A percentile compares a stretch with the other conserved stretches of the same genome.
Conservation (phyloP, 2,329 filamentous ascomycete genomes). For the Pseudogymnoascus sp. region DNA sequence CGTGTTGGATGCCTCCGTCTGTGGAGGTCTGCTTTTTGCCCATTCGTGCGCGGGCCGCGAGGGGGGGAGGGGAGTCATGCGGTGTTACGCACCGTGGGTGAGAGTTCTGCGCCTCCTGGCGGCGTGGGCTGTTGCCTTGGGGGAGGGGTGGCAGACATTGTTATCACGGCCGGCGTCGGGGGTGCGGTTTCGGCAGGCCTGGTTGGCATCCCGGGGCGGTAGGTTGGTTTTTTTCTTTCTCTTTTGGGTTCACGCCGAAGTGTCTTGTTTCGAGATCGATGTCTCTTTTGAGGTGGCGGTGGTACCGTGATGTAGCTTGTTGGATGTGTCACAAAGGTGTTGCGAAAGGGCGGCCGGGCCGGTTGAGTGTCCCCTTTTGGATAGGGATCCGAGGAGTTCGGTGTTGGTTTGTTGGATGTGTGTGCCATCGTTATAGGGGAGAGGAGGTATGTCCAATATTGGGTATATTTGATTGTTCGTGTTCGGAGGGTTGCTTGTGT, state of each 20-base stretch:
- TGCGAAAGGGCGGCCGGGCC: not conserved
- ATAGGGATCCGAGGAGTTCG: not conserved
- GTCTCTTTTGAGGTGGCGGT: not conserved
- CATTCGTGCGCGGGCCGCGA: not conserved
- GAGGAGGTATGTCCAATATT: not conserved
- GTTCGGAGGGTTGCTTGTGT: not conserved
- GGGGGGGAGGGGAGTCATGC: not conserved
- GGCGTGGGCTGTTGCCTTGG: not conserved
- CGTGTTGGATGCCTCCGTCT: not conserved
- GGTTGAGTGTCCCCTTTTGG: not conserved
- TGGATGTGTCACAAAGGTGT: not conserved
- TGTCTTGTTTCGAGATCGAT: not conserved
- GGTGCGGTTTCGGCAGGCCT: not conserved
- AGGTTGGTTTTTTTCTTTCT: not conserved
- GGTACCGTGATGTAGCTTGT: slow-evolving; percentile 2
- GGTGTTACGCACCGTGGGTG: not conserved
- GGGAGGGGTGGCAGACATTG: not conserved
- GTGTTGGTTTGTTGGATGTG: not conserved
- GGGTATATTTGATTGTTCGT: not conserved
- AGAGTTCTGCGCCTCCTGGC: not conserved
- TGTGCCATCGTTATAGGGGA: not conserved
- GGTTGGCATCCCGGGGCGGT: not conserved
- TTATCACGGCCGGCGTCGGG: not conserved
- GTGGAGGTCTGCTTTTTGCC: not conserved
- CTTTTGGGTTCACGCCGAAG: not conserved